These are phyloP conservation scores for Fusarium drepaniforme DNA, from an alignment of 2,329 filamentous ascomycete species.

Conservation along the genomic window DNA sequence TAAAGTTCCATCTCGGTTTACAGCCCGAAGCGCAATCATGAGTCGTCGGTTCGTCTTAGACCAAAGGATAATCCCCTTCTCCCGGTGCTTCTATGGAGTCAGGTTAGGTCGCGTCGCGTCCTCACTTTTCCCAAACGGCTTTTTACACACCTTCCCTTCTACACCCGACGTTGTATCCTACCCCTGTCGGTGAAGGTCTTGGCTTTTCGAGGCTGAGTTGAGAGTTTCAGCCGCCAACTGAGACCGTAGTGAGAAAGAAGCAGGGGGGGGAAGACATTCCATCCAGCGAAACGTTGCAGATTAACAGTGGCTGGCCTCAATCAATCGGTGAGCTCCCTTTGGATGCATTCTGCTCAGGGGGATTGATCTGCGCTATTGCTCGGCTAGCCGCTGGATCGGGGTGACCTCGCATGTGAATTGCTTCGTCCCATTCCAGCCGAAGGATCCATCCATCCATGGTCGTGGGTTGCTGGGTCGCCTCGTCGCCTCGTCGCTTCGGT, in stretches of 20 bases:
- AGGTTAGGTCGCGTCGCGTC: background rate
- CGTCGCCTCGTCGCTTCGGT: background rate
- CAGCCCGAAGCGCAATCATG: background rate
- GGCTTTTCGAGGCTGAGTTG: slow-evolving; percentile 31
- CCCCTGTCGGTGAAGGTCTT: slow-evolving; percentile 21
- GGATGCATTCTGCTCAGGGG: background rate
- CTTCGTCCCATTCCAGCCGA: background rate
- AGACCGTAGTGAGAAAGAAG: slow-evolving; percentile 24
- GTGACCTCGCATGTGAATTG: background rate
- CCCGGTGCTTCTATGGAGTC: background rate
- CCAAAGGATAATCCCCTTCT: slow-evolving; percentile 1
- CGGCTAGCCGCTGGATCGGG: background rate
- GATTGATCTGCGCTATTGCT: background rate
- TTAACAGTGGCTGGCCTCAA: slow-evolving; percentile 13
- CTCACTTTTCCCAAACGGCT: slow-evolving; percentile 1
- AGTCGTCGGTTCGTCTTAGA: background rate
- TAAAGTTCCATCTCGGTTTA: slow-evolving; percentile 8
- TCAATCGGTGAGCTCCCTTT: background rate
- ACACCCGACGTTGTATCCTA: slow-evolving; percentile 7
- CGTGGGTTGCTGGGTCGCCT: background rate
- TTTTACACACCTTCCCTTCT: slow-evolving; percentile 17
- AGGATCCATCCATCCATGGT: background rate
- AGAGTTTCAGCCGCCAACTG: slow-evolving; percentile 21
- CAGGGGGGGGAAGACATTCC: slow-evolving; percentile 14
- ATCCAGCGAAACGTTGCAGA: slow-evolving; percentile 27